These are phyloP conservation scores for Amaranthus cruentus DNA, from an alignment of 148 eudicot species.

Conservation along the genomic window DNA sequence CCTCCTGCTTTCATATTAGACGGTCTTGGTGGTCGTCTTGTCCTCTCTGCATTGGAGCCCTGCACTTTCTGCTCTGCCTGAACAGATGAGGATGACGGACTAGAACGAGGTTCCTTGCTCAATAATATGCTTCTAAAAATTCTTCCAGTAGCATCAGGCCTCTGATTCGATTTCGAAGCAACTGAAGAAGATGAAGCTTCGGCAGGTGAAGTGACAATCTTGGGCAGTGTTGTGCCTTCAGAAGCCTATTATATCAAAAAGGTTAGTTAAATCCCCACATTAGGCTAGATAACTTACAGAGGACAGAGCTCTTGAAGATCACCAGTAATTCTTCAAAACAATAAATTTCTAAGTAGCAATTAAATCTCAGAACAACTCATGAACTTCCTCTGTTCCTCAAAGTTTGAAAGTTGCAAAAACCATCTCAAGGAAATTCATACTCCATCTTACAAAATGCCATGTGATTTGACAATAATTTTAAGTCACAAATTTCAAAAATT, in stretches of 20 bases:
- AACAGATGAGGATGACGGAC: slow-evolving; percentile 35
- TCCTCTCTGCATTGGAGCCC: slow-evolving; percentile 53
- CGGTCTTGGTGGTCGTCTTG: slow-evolving; percentile 77
- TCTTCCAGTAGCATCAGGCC: slow-evolving; percentile 76
- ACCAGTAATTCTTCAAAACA: neutral
- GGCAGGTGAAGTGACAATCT: slow-evolving; percentile 34
- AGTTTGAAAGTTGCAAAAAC: too few species aligned
- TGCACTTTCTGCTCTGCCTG: slow-evolving; percentile 49
- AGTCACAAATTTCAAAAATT: too few species aligned
- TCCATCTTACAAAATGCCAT: too few species aligned
- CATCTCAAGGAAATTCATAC: too few species aligned
- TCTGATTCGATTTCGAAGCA: slow-evolving; percentile 51
- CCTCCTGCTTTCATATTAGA: slow-evolving; percentile 40
- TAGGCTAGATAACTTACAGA: neutral
- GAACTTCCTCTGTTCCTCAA: neutral
- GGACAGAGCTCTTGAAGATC: neutral
- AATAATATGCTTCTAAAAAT: slow-evolving; percentile 70
- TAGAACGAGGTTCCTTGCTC: slow-evolving; percentile 56
- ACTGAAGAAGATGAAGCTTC: slow-evolving; percentile 38
- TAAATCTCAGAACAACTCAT: neutral
- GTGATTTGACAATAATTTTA: too few species aligned
- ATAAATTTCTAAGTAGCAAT: neutral
- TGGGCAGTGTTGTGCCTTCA: slow-evolving; percentile 36
- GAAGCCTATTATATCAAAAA: slow-evolving; percentile 32
- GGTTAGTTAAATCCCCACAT: neutral